Evolutionary conservation across 352 stramenopile species (phyloP).

Genomic region (Halophytophthora polymorphica): DNA sequence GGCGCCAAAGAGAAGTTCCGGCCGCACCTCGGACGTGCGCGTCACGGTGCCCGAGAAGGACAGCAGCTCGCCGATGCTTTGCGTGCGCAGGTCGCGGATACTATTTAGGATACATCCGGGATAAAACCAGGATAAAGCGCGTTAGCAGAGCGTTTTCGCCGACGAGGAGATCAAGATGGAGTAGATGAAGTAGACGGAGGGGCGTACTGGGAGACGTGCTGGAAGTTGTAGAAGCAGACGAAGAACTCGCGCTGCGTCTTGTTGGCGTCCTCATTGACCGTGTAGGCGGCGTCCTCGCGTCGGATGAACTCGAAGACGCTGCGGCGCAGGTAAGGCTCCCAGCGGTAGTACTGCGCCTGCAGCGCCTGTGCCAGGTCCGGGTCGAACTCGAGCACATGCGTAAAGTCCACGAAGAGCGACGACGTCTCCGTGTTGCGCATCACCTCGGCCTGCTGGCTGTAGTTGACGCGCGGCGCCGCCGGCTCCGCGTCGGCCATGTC

Average conservation of each 20-base stretch:
- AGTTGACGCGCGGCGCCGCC: conserved; percentile 47
- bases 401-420: conserved; percentile 86
- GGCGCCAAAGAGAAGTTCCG: conserved; percentile 94
- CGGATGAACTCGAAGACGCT: conserved; percentile 81
- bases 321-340: conserved; percentile 71
- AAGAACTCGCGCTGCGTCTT: conserved; percentile 84
- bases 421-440: conserved; percentile 87
- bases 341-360: conserved; percentile 85
- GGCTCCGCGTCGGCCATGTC: conserved; percentile 10
- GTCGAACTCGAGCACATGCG: conserved; percentile 81
- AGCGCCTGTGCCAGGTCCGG: conserved; percentile 76
- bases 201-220: conserved; percentile 77
- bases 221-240: conserved; percentile 90
- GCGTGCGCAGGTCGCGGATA: conserved; percentile 91
- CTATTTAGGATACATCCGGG: conserved; percentile 31
- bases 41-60: conserved; percentile 96
- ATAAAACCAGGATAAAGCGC: conserved; percentile 14
- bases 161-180: conserved; percentile 1
- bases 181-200: conserved; percentile 1
- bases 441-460: conserved; percentile 82
- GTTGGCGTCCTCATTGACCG: conserved; percentile 76
- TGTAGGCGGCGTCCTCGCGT: conserved; percentile 72
- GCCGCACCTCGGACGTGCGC: conserved; percentile 95
- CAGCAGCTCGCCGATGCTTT: conserved; percentile 92
- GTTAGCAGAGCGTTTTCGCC: conserved; percentile 6